Base-by-base conservation (phyloP, 495 filamentous ascomycete species). In the Penicillium ucsense region DNA sequence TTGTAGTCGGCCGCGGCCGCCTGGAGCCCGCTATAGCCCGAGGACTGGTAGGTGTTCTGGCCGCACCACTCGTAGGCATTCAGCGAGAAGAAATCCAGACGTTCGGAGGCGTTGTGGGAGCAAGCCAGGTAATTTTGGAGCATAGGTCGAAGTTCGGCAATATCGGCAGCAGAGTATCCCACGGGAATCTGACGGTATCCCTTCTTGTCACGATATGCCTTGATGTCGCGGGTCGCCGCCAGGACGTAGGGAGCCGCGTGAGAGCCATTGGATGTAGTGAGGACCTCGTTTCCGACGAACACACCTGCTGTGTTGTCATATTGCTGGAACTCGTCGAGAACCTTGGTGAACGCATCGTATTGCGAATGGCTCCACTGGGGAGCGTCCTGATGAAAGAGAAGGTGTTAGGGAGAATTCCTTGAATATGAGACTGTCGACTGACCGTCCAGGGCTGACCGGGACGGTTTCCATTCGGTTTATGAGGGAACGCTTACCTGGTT, bases 41-140 rank as follows among this genome's bases (percentile, higher is more conserved):
- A 91, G 6, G 63, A 67, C 28, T 57, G 45, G 64, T 82, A 89
- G 32, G 69, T 71, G n/a, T 79, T 70, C 46, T 82, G 76, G 12
- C 73, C 74, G 54, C 89, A 95, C 89, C 89, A 95, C 59, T 88
- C 83, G 55, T 95, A 95, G 35, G 87, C 85, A 56, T 95, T 94
- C 34, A 95, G 70, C 9, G 79, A 75, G 62, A 85, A 95, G 68
- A 94, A 91, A 59, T 95, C 89, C 49, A 91, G 68, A 8, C 76
- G 76, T 52, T 91, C 85, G 5, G 79, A 77, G 27, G 71, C 30
- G 56, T 91, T 81, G 43, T 64, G 66, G 39, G 80, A 80, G 63
- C 89, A 95, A 8, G 85, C 84, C 32, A 95, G 69, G 63, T 95
- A 95, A 59, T 95, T 82, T 64, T 95, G 89, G 2, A 95, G 72